Evolutionary conservation across 75 land plant species (phyloP), one percentile per base, ranked within the genome.

Genomic region (Pinus albicaulis): DNA sequence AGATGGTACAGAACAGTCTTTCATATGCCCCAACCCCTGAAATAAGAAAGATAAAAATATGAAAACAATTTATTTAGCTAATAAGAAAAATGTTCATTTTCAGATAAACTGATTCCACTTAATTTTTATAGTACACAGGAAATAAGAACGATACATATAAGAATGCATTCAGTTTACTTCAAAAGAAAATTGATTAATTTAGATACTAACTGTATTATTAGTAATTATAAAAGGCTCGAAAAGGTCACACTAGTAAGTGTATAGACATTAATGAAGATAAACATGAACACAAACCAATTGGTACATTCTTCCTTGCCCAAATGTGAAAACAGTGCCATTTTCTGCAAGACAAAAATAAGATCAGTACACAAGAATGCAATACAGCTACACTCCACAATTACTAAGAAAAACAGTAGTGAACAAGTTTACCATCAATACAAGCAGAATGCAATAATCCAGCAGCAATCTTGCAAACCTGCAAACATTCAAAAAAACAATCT

Each of bases 401-500:
- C 36, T 38, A 15, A 70, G 17, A 75, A 4, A 41, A 56, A 53
- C 23, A 70, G 31, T 55, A 22, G 13, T 56, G 7, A 59, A 24
- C 25, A 15, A 31, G 38, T 78, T 76, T 82, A 95, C 98, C 98
- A 88, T 84, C 88, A 75, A 93, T 79, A 76, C 98, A 95, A 38
- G 92, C 94, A 28, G 98, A 91, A 80, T 95, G 97, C 78, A 87
- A 52, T 74, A 95, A 64, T 41, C 98, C 98, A 70, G 97, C 94
- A 73, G 98, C 88, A 79, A 89, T 83, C 74, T 66, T 84, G 72
- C 85, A 82, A 38, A 93, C 87, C 98, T 95, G 76, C 19, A 77
- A 24, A 36, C 22, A 36, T 41, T 28, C 3, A 64, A 48, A 64
- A 17, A 3, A 64, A 25, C 12, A 61, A 64, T 0, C 68, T 64